Evolutionary conservation across 768 basidiomycete genomes (phyloP).

Genomic region (Hydnum rufescens): DNA sequence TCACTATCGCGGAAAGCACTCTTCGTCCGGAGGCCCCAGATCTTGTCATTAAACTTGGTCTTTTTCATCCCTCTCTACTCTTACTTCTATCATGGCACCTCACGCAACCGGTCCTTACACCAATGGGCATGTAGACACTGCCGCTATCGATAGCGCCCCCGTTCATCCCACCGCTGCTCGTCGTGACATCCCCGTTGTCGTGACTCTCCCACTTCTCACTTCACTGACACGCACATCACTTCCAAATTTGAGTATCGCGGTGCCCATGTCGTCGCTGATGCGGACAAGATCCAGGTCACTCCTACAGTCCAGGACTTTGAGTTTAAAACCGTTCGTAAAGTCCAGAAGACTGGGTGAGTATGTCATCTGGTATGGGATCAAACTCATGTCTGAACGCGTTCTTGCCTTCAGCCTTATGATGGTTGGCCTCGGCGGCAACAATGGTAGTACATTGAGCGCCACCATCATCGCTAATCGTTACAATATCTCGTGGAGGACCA

Average conservation of each 20-base stretch:
- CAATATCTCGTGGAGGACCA: slow-evolving; percentile 88
- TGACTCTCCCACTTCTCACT: slow-evolving; percentile 62
- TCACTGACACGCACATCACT: slow-evolving; percentile 66
- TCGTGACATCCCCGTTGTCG: slow-evolving; percentile 52
- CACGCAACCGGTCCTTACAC: background rate
- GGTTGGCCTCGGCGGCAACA: slow-evolving; percentile 95
- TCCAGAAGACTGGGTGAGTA: slow-evolving; percentile 78
- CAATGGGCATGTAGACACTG: background rate
- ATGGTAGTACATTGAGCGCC: slow-evolving; percentile 82
- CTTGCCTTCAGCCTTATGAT: slow-evolving; percentile 59
- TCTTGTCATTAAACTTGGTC: background rate
- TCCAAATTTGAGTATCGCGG: slow-evolving; percentile 68
- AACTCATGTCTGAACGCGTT: slow-evolving; percentile 11
- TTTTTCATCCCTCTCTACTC: background rate
- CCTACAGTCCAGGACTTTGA: slow-evolving; percentile 69
- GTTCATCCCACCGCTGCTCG: slow-evolving; percentile 76
- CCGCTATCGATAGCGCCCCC: slow-evolving; percentile 16
- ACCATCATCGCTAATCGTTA: slow-evolving; percentile 93
- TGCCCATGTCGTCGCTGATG: slow-evolving; percentile 38
- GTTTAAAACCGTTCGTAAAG: slow-evolving; percentile 75
- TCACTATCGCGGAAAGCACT: background rate
- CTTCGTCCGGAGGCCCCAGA: background rate
- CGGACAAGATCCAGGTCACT: slow-evolving; percentile 52
- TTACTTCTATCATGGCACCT: background rate
- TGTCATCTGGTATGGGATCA: slow-evolving; percentile 1